phyloP scores from a whole-genome alignment of 2,329 filamentous ascomycete genomes.

The Aspergillus thermomutatus region DNA sequence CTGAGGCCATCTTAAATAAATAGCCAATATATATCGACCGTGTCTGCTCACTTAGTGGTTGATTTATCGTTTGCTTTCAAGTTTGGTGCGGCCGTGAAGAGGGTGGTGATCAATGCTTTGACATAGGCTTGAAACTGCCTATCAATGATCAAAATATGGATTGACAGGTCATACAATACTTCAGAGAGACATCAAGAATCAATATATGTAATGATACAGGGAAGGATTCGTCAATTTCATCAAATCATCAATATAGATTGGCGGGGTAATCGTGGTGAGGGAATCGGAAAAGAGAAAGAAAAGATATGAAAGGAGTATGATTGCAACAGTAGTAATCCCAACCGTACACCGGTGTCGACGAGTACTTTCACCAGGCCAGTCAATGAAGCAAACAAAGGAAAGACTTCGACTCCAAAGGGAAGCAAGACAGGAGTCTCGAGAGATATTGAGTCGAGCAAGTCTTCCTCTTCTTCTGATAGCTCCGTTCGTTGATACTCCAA shows the following conservation, averaged over 20 bases:
- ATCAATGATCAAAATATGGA: constrained; percentile 8
- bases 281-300: constrained; percentile 11
- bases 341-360: background rate
- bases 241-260: constrained; percentile 35
- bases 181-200: constrained; percentile 13
- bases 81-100: constrained; percentile 16
- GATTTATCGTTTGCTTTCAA: constrained; percentile 3
- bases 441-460: constrained; percentile 6
- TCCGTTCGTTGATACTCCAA: constrained; percentile 14
- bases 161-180: constrained; percentile 9
- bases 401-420: constrained; percentile 2
- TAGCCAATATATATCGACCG: background rate
- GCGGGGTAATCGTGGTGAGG: constrained; percentile 15
- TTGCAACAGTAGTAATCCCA: constrained; percentile 11
- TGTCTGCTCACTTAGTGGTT: background rate
- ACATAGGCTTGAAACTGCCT: background rate
- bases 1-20: constrained; percentile 21
- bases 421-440: constrained; percentile 1
- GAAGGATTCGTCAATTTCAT: constrained; percentile 40
- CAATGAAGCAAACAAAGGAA: background rate
- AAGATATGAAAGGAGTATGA: constrained; percentile 1
- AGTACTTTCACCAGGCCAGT: background rate
- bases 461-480: constrained; percentile 11
- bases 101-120: background rate
- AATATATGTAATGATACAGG: constrained; percentile 29